phyloP scores from a whole-genome alignment of 1,284 basidiomycete genomes.

The Sphagnurus paluster region DNA sequence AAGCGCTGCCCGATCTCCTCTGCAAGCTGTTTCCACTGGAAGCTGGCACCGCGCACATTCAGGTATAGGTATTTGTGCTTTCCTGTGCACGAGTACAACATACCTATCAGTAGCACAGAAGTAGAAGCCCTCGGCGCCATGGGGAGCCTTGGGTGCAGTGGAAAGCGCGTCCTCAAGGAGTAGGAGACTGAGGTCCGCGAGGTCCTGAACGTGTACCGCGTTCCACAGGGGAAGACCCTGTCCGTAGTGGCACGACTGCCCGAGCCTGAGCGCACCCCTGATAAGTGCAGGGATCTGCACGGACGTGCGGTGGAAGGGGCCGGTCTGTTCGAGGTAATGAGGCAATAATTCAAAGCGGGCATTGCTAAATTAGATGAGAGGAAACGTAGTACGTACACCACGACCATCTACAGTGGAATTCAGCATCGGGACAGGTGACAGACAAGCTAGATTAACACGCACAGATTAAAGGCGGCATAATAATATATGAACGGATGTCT shows the following conservation, averaged over 20 bases:
- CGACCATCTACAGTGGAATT: constrained; percentile 11
- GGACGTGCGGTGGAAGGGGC: constrained; percentile 18
- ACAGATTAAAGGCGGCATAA: constrained; percentile 18
- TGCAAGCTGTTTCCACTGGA: constrained; percentile 15
- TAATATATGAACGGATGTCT: constrained; percentile 15
- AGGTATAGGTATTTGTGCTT: background rate
- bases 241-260: constrained; percentile 14
- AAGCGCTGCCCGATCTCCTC: constrained; percentile 16
- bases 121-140: constrained; percentile 14
- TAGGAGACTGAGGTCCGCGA: constrained; percentile 7
- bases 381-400: constrained; percentile 17
- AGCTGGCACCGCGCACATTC: constrained; percentile 3
- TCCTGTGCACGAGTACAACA: background rate
- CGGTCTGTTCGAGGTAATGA: constrained; percentile 8
- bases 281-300: constrained; percentile 17
- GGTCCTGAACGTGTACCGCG: constrained; percentile 17
- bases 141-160: constrained; percentile 8
- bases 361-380: background rate
- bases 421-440: background rate
- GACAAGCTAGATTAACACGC: background rate
- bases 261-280: constrained; percentile 12
- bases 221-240: constrained; percentile 17
- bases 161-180: constrained; percentile 16
- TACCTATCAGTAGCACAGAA: constrained; percentile 17
- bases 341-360: background rate